Percentiles rank a stretch among this genome's conserved stretches.
These are phyloP conservation scores for Zymoseptoria brevis DNA, from an alignment of 2,329 filamentous ascomycete species.

Conservation along the genomic window DNA sequence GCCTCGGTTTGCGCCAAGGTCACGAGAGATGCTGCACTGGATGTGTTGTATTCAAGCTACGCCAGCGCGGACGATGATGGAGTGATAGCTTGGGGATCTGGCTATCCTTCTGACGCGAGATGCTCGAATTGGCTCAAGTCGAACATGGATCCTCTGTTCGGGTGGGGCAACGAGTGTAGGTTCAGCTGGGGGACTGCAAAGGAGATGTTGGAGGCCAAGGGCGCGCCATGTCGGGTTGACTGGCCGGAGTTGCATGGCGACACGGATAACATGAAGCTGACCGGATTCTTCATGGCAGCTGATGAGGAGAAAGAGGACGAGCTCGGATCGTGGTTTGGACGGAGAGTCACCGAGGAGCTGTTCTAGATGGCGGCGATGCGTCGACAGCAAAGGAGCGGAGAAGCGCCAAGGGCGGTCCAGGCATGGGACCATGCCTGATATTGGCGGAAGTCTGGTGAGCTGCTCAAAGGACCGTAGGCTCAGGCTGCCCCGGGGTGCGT, in stretches of 20 bases:
- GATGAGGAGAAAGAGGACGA: slow-evolving; percentile 51
- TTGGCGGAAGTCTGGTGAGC: no score
- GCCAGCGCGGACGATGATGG: slow-evolving; percentile 27
- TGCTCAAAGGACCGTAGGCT: no score
- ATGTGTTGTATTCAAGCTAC: slow-evolving; percentile 61
- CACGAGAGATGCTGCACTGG: slow-evolving; percentile 81
- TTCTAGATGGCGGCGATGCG: slow-evolving; percentile 43
- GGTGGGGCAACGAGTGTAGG: slow-evolving; percentile 85
- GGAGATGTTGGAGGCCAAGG: slow-evolving; percentile 78
- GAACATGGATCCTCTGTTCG: slow-evolving; percentile 89
- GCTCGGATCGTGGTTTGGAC: slow-evolving; percentile 75
- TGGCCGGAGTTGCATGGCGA: slow-evolving; percentile 73
- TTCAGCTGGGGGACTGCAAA: slow-evolving; percentile 96
- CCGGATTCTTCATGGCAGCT: slow-evolving; percentile 60
- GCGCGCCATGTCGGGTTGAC: slow-evolving; percentile 60
- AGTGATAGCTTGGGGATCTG: slow-evolving; percentile 65
- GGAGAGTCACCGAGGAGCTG: slow-evolving; percentile 58
- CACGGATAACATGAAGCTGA: slow-evolving; percentile 58
- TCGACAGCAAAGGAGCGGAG: background rate
- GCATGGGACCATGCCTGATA: no score
- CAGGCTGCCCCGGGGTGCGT: no score
- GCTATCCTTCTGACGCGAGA: slow-evolving; percentile 81
- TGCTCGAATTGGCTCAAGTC: slow-evolving; percentile 73
- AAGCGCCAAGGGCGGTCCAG: no score
- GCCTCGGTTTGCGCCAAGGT: slow-evolving; percentile 95